phyloP scores from a whole-genome alignment of 805 yeast species.

The Pichia deserticola region DNA sequence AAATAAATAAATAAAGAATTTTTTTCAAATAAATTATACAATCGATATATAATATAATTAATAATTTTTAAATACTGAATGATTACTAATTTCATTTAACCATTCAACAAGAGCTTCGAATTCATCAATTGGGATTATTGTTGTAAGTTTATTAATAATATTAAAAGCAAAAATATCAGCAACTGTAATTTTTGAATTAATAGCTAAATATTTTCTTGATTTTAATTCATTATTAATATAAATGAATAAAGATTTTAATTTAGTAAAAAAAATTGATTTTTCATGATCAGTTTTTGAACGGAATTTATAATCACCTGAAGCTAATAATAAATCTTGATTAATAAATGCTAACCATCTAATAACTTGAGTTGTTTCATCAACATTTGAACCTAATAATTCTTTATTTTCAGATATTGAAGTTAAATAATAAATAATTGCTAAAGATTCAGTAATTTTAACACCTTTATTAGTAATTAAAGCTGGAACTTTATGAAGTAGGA shows the following conservation, averaged over 20 bases:
- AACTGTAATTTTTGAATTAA: neutral
- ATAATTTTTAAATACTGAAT: conserved; percentile 26
- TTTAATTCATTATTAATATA: conserved; percentile 4
- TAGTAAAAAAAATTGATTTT: neutral
- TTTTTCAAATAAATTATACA: conserved; percentile 3
- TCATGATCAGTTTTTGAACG: conserved; percentile 1
- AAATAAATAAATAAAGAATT: conserved; percentile 32
- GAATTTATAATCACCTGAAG: conserved; percentile 14
- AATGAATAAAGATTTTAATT: neutral
- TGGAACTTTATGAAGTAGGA: conserved; percentile 60
- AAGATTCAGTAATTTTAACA: conserved; percentile 54
- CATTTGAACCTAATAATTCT: conserved; percentile 45
- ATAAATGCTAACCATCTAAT: conserved; percentile 71
- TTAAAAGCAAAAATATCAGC: conserved; percentile 5
- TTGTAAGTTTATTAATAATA: neutral
- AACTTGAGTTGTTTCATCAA: conserved; percentile 53
- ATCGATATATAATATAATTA: neutral
- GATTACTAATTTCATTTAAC: neutral
- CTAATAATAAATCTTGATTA: conserved; percentile 54
- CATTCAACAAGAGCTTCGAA: neutral
- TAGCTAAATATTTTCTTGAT: neutral
- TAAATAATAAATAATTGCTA: conserved; percentile 49
- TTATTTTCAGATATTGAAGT: conserved; percentile 32
- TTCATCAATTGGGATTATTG: neutral
- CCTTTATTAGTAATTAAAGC: conserved; percentile 59